These are phyloP conservation scores for Sordariomycetes sp. DNA, from an alignment of 2,329 filamentous ascomycete species.

Conservation along the genomic window DNA sequence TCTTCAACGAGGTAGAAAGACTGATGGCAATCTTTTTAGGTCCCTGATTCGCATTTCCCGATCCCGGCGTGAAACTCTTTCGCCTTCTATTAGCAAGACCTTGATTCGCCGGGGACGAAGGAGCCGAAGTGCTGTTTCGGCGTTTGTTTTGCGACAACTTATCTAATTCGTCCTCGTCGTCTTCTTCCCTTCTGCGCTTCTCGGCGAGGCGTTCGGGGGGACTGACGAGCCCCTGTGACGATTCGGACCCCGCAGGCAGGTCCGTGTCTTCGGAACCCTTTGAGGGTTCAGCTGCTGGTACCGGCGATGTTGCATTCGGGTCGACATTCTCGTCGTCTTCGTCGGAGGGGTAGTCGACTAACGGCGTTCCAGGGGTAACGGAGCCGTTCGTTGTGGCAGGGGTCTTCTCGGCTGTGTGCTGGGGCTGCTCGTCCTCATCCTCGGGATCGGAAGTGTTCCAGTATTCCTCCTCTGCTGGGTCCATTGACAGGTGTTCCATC, in stretches of 20 bases:
- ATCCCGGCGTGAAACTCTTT: slow-evolving; percentile 31
- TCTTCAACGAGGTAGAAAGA: slow-evolving; percentile 36
- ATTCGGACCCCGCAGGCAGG: slow-evolving; percentile 14
- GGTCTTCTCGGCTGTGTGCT: slow-evolving; percentile 17
- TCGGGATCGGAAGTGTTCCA: slow-evolving; percentile 86
- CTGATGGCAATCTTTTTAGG: slow-evolving; percentile 51
- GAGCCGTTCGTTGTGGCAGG: slow-evolving; percentile 50
- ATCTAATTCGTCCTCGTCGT: slow-evolving; percentile 76
- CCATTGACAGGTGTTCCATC: slow-evolving; percentile 64
- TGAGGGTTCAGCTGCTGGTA: too few relatives aligned
- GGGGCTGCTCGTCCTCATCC: slow-evolving; percentile 53
- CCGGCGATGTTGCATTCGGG: background rate
- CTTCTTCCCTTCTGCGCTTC: slow-evolving; percentile 85
- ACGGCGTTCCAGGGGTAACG: slow-evolving; percentile 55
- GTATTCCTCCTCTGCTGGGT: slow-evolving; percentile 83
- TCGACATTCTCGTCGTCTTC: slow-evolving; percentile 57
- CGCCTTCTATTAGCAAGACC: slow-evolving; percentile 21
- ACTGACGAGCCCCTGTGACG: slow-evolving; percentile 5
- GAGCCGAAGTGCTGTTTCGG: slow-evolving; percentile 47
- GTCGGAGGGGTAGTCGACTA: slow-evolving; percentile 90
- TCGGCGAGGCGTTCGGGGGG: slow-evolving; percentile 74
- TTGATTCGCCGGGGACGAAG: slow-evolving; percentile 27
- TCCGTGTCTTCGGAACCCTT: slow-evolving; percentile 33
- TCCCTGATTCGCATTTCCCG: slow-evolving; percentile 26
- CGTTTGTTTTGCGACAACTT: slow-evolving; percentile 65